A percentile compares a stretch with the other conserved stretches of the same genome.
phyloP scores from a whole-genome alignment of 371 early-diverging fungal genomes.

The Rhizopus microsporus region DNA sequence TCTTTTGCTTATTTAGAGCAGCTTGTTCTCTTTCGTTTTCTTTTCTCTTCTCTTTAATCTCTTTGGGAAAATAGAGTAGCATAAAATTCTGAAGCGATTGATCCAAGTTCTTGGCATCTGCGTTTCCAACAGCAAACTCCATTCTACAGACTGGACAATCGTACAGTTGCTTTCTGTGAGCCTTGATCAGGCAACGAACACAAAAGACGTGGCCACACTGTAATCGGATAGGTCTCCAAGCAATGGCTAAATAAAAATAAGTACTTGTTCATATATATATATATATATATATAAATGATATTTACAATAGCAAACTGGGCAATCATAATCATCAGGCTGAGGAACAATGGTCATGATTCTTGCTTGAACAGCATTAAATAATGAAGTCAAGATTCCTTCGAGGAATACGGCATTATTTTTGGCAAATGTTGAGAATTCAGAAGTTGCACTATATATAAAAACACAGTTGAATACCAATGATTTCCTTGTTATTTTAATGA shows the following conservation, averaged over 20 bases:
- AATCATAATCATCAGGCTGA: constrained; percentile 69
- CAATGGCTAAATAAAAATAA: constrained; percentile 31
- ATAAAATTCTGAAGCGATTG: constrained; percentile 62
- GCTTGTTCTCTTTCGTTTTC: constrained; percentile 67
- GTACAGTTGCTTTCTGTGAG: constrained; percentile 54
- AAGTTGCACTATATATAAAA: constrained; percentile 25
- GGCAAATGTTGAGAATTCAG: constrained; percentile 37
- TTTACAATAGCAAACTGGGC: constrained; percentile 41
- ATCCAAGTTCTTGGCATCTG: constrained; percentile 64
- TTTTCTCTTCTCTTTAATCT: constrained; percentile 67
- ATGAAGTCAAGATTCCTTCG: constrained; percentile 25
- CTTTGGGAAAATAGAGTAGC: constrained; percentile 71
- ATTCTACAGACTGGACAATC: constrained; percentile 76
- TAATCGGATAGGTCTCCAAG: constrained; percentile 76
- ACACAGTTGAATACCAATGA: neutral
- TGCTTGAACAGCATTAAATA: constrained; percentile 32
- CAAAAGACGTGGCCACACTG: constrained; percentile 74
- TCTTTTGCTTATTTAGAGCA: constrained; percentile 47
- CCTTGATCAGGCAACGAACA: constrained; percentile 72
- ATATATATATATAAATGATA: neutral
- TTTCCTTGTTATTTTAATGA: neutral
- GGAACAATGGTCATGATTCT: constrained; percentile 67
- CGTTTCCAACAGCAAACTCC: constrained; percentile 58
- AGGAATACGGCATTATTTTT: constrained; percentile 34
- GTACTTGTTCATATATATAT: neutral